These are phyloP conservation scores for Harrya chromipes DNA, from an alignment of 768 basidiomycete genomes.

Conservation along the genomic window DNA sequence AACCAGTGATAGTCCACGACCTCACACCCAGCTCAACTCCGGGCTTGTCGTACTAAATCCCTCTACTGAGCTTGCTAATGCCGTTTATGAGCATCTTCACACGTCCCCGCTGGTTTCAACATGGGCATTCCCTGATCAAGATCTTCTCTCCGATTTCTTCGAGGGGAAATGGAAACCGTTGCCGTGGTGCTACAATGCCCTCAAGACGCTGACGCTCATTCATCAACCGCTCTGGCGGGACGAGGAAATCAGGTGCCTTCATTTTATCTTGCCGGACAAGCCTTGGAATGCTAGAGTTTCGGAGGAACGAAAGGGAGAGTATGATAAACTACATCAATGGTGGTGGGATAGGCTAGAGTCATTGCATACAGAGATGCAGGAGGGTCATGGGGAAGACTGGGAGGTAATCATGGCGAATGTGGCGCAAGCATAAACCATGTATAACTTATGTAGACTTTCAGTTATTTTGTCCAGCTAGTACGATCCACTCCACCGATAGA, in stretches of 20 bases:
- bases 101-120: conserved; percentile 50
- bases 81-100: conserved; percentile 43
- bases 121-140: conserved; percentile 89
- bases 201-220: conserved; percentile 76
- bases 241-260: conserved; percentile 79
- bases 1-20: conserved; percentile 53
- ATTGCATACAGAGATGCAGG: conserved; percentile 41
- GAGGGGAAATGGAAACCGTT: conserved; percentile 73
- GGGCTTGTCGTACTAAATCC: conserved; percentile 86
- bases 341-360: conserved; percentile 73
- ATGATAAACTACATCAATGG: conserved; percentile 59
- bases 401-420: conserved; percentile 51
- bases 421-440: conserved; percentile 18
- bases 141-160: conserved; percentile 81
- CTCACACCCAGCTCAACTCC: conserved; percentile 83
- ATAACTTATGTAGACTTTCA: background rate
- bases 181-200: conserved; percentile 87
- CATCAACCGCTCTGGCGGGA: conserved; percentile 83
- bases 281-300: conserved; percentile 68
- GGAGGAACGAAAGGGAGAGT: conserved; percentile 41
- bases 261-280: conserved; percentile 85
- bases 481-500: background rate
- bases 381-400: conserved; percentile 46
- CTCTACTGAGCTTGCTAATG: conserved; percentile 50
- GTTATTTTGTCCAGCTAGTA: background rate